phyloP scores from a whole-genome alignment of 148 eudicot genomes.

The Euryodendron excelsum region DNA sequence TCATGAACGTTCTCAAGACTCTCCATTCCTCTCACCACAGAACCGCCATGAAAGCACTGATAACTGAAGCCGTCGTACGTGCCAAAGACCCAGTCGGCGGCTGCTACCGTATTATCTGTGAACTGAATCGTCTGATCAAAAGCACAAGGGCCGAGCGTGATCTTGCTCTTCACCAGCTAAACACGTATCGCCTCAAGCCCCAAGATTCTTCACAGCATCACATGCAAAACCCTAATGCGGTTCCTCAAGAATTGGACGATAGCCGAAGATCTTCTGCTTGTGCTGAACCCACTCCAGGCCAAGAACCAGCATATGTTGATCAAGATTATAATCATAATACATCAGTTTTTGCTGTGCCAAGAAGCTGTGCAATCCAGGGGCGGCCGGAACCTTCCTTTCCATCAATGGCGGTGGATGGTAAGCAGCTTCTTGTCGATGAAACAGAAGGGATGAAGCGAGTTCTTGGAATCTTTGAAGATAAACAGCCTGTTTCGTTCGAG shows the following conservation, averaged over 20 bases:
- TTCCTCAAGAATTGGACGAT: too few relatives aligned
- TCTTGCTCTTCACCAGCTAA: neutral
- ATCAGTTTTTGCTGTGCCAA: too few relatives aligned
- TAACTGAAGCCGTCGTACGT: slow-evolving; percentile 8
- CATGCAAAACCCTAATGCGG: too few relatives aligned
- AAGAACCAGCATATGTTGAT: too few relatives aligned
- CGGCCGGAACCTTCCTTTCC: neutral
- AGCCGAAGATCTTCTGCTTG: too few relatives aligned
- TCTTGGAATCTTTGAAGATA: neutral
- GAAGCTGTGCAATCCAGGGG: too few relatives aligned
- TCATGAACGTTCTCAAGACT: neutral
- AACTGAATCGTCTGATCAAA: too few relatives aligned
- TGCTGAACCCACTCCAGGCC: too few relatives aligned
- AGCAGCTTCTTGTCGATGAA: neutral
- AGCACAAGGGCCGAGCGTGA: neutral
- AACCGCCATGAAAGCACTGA: slow-evolving; percentile 14
- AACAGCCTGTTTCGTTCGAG: neutral
- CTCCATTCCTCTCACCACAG: neutral
- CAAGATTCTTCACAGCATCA: too few relatives aligned
- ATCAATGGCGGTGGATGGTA: neutral
- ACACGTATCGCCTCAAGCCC: neutral
- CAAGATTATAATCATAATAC: too few relatives aligned
- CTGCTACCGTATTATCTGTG: slow-evolving; percentile 1
- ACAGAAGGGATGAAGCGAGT: neutral
- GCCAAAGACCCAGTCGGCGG: slow-evolving; percentile 20